A percentile compares a stretch with the other conserved stretches of the same genome.
These are phyloP conservation scores for Pseudopyricularia javanii DNA, from an alignment of 2,329 filamentous ascomycete genomes.

Conservation along the genomic window DNA sequence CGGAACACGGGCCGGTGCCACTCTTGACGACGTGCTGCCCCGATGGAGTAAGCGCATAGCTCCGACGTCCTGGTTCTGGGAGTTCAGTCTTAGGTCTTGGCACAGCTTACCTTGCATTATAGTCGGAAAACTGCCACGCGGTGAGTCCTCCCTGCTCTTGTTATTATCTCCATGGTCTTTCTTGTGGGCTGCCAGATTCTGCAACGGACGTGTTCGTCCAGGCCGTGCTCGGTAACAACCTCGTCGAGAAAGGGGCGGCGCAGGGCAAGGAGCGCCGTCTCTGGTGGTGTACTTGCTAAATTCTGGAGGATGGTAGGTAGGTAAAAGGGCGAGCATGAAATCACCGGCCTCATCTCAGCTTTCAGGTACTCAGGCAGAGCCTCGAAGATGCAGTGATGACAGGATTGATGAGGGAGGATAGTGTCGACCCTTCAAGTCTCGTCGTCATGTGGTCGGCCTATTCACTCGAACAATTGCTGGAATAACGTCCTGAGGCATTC, in stretches of 20 bases:
- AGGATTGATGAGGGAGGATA: neutral
- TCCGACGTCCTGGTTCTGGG: too few species aligned
- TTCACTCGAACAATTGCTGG: neutral
- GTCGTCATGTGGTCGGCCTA: neutral
- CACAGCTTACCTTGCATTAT: too few species aligned
- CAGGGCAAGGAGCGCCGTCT: conserved; percentile 10
- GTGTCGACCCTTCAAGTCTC: neutral
- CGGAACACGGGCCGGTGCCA: too few species aligned
- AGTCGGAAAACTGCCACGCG: too few species aligned
- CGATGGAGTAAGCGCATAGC: too few species aligned
- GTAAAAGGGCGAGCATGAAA: conserved; percentile 11
- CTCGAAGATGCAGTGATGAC: conserved; percentile 2
- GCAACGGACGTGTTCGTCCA: too few species aligned
- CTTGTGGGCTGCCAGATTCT: too few species aligned
- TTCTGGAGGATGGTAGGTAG: conserved; percentile 8
- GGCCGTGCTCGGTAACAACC: too few species aligned
- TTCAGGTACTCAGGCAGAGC: conserved; percentile 24
- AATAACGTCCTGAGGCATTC: neutral
- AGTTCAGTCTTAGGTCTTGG: too few species aligned
- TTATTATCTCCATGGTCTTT: too few species aligned
- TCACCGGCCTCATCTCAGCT: conserved; percentile 10
- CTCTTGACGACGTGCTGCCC: too few species aligned
- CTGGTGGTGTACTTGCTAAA: conserved; percentile 4
- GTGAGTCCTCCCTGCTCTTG: too few species aligned
- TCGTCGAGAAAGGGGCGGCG: conserved; percentile 8